Evolutionary conservation across 1,139 yeast genomes (phyloP), one percentile per base, ranked within the genome.

Genomic region (Debaryomycetaceae sp.): DNA sequence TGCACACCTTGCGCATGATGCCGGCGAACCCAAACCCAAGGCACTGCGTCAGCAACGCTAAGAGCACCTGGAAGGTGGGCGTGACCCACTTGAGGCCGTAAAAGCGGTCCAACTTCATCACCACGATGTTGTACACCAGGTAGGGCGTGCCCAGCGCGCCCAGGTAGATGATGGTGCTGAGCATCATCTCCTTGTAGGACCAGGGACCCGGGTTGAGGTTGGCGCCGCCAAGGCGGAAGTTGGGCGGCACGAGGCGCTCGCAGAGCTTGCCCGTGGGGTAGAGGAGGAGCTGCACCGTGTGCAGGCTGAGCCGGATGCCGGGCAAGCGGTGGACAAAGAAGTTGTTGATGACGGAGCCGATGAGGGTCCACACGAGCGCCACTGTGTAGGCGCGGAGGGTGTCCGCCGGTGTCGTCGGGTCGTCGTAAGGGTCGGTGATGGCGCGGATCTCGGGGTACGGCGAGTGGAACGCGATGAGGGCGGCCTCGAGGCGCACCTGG

Each of bases 21-120:
- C 67, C 59, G 4, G 74, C 72, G 46, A 67, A 66, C 4, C 71
- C 69, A 48, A 66, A 67, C 5, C 74, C 74, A 21, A 67, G 47
- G 34, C 64, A 65, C 37, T 67, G 72, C 1, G 72, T 65, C 2
- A 69, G 61, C 7, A 65, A 39, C 1, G 64, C 48, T 25, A 67
- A 50, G 3, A 65, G 40, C 4, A 65, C 31, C 39, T 67, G 74
- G 42, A 58, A 66, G 0, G 56, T 44, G 46, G 61, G 49, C 2
- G 58, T 42, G 5, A 66, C 72, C 74, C 74, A 67, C 35, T 63
- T 56, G 30, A 66, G 49, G 2, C 67, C 69, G 40, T 67, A 67
- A 39, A 65, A 67, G 31, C 55, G 48, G 25, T 64, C 70, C 17
- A 65, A 41, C 34, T 65, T 66, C 71, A 65, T 64, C 5, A 67